Conservation (phyloP, 805 yeast species). For the Saturnispora bothae region DNA sequence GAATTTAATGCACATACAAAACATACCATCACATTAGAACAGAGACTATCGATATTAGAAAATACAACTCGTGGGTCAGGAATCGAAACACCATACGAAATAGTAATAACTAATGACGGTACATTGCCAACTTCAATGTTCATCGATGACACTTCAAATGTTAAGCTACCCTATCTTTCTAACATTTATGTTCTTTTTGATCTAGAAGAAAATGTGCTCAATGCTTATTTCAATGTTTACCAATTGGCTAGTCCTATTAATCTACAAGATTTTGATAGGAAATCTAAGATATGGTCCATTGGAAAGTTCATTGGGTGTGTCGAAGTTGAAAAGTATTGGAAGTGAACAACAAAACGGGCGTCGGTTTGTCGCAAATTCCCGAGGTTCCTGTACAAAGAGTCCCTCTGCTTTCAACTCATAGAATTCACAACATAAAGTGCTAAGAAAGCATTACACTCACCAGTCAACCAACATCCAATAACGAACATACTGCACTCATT, state of each 20-base stretch:
- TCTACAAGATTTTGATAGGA: conserved; percentile 4
- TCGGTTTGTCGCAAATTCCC: not conserved
- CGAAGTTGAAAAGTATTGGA: conserved; percentile 25
- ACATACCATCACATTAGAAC: conserved; percentile 20
- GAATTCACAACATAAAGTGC: no score
- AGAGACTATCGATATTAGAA: conserved; percentile 18
- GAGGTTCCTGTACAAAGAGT: no score
- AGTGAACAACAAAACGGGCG: not conserved
- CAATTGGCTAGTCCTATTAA: conserved; percentile 4
- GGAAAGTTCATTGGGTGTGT: conserved; percentile 24
- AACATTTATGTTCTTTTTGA: conserved; percentile 20
- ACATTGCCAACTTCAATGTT: conserved; percentile 15
- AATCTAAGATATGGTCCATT: conserved; percentile 18
- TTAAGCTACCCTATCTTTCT: conserved; percentile 15
- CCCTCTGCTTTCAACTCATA: no score
- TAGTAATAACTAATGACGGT: conserved; percentile 21
- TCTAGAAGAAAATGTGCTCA: conserved; percentile 2
- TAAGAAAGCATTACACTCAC: no score
- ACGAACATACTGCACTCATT: no score
- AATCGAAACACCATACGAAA: conserved; percentile 21
- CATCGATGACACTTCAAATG: conserved; percentile 1
- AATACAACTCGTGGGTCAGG: conserved; percentile 25
- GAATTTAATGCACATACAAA: conserved; percentile 16
- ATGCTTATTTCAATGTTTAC: conserved; percentile 4
- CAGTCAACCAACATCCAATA: no score